These are phyloP conservation scores for Sordariomycetes sp. DNA, from an alignment of 2,329 filamentous ascomycete genomes.

Conservation along the genomic window DNA sequence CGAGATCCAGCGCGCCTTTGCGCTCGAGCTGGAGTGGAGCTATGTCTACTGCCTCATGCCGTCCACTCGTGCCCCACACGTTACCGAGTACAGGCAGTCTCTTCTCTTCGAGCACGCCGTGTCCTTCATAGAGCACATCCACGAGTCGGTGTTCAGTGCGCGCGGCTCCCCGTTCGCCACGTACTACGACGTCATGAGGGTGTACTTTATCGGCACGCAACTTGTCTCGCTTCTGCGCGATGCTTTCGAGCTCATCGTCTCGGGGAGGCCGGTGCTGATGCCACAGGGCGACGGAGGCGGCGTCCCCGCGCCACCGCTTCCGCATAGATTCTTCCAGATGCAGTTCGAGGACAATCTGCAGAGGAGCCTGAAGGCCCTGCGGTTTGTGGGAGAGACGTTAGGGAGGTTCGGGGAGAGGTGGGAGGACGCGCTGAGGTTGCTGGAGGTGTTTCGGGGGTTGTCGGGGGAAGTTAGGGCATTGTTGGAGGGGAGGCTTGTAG, in stretches of 20 bases:
- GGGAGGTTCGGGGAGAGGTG: slow-evolving; percentile 45
- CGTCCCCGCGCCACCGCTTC: slow-evolving; percentile 37
- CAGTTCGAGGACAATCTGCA: slow-evolving; percentile 35
- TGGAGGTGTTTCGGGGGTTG: slow-evolving; percentile 1
- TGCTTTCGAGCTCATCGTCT: slow-evolving; percentile 41
- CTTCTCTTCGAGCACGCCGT: slow-evolving; percentile 80
- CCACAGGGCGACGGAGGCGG: slow-evolving; percentile 29
- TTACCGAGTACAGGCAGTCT: slow-evolving; percentile 63
- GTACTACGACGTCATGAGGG: slow-evolving; percentile 76
- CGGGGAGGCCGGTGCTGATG: slow-evolving; percentile 26
- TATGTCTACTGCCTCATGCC: slow-evolving; percentile 83
- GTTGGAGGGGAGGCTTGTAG: neutral
- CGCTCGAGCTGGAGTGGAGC: slow-evolving; percentile 81
- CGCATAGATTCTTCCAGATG: slow-evolving; percentile 23
- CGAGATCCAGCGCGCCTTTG: slow-evolving; percentile 62
- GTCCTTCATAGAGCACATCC: slow-evolving; percentile 65
- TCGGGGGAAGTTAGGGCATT: neutral
- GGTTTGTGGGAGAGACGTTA: slow-evolving; percentile 38
- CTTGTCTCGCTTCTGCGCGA: slow-evolving; percentile 47
- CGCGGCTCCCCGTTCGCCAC: slow-evolving; percentile 58
- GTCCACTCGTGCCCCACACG: slow-evolving; percentile 56
- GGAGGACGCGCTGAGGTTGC: slow-evolving; percentile 32
- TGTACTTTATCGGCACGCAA: slow-evolving; percentile 61
- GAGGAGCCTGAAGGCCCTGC: slow-evolving; percentile 40
- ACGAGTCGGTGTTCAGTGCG: slow-evolving; percentile 48